Evolutionary conservation across 2,329 filamentous ascomycete genomes (phyloP).

Genomic region (Whalleya microplaca): DNA sequence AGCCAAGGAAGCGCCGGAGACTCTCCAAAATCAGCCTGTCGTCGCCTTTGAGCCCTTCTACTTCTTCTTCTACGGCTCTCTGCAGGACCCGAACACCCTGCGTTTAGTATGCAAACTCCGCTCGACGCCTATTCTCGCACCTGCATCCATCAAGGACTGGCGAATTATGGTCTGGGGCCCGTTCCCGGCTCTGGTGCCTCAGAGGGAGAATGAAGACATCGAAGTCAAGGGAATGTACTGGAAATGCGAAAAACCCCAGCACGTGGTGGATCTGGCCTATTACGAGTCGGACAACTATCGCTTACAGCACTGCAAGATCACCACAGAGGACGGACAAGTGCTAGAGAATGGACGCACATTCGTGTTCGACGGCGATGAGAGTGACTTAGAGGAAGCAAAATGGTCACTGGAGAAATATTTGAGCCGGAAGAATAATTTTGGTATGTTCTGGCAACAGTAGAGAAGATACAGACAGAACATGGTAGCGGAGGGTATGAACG

Average conservation of each 20-base stretch:
- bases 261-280: constrained; percentile 10
- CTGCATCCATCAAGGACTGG: constrained; percentile 25
- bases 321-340: constrained; percentile 11
- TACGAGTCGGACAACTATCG: constrained; percentile 28
- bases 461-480: no score
- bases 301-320: constrained; percentile 26
- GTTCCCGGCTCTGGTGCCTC: constrained; percentile 26
- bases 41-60: constrained; percentile 31
- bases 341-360: constrained; percentile 27
- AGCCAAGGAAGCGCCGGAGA: neutral
- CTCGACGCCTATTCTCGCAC: neutral
- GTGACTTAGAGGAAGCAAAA: constrained; percentile 13
- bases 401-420: constrained; percentile 5
- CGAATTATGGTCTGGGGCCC: constrained; percentile 23
- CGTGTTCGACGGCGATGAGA: constrained; percentile 1
- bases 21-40: neutral
- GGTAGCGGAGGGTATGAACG: no score
- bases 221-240: constrained; percentile 24
- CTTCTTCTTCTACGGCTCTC: constrained; percentile 36
- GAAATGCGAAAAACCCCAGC: constrained; percentile 20
- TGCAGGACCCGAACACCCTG: constrained; percentile 19
- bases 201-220: constrained; percentile 8
- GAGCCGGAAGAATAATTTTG: neutral
- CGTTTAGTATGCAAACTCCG: neutral
- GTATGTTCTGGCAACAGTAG: no score